Conservation (phyloP, 73 alveolate species). For the Halteria grandinella region DNA sequence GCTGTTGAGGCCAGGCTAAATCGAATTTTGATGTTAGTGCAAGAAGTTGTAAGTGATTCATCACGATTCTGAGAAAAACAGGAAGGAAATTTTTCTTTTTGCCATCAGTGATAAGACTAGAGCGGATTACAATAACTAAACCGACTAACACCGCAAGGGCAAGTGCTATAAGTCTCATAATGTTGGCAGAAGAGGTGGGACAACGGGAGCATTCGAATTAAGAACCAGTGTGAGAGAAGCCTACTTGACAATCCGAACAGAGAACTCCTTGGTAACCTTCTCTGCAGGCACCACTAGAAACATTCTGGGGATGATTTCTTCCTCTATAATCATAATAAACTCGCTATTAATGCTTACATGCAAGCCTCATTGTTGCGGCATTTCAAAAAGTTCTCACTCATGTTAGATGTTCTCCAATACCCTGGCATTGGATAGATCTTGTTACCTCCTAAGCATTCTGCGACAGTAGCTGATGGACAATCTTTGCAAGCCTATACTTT, state of each 20-base stretch:
- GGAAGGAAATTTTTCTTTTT: conserved; percentile 20
- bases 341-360: conserved; percentile 24
- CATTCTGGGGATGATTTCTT: too few relatives aligned
- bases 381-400: conserved; percentile 33
- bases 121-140: background rate
- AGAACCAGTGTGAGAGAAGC: background rate
- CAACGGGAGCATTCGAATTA: too few relatives aligned
- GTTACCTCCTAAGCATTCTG: conserved; percentile 43
- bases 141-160: too few relatives aligned
- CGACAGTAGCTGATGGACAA: background rate
- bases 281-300: conserved; percentile 46
- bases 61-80: conserved; percentile 24
- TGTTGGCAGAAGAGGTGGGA: too few relatives aligned
- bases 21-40: conserved; percentile 19
- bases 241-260: conserved; percentile 18
- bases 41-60: conserved; percentile 41
- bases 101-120: background rate
- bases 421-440: conserved; percentile 48
- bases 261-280: conserved; percentile 51
- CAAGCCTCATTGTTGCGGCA: conserved; percentile 68
- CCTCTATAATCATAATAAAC: too few relatives aligned
- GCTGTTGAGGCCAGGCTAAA: conserved; percentile 40
- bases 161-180: too few relatives aligned
- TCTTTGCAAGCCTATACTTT: background rate
- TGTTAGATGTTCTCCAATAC: conserved; percentile 52